Percentiles rank a stretch among this genome's conserved stretches.
phyloP scores from a whole-genome alignment of 805 yeast genomes.

The baker's yeast (Saccharomyces cerevisiae) region DNA sequence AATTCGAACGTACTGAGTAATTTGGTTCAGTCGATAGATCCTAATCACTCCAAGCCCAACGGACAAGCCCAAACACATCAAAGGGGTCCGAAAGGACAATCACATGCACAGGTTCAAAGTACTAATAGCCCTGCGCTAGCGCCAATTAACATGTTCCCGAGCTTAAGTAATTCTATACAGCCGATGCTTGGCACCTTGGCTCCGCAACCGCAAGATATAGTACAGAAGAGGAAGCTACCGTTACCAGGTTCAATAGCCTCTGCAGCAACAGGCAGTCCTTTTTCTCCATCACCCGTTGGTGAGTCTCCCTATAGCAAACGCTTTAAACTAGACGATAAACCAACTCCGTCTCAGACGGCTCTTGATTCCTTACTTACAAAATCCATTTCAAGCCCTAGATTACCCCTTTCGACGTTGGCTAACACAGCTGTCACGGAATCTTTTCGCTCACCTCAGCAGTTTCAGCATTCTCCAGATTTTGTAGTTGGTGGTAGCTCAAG shows the following conservation, averaged over 20 bases:
- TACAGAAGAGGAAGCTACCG: constrained; percentile 6
- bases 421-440: neutral
- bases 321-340: constrained; percentile 18
- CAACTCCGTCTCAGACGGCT: constrained; percentile 27
- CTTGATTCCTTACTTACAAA: constrained; percentile 25
- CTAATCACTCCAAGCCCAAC: neutral
- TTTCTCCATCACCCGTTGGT: constrained; percentile 14
- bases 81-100: neutral
- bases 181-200: neutral
- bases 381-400: constrained; percentile 18
- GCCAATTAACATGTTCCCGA: constrained; percentile 11
- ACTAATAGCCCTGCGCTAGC: constrained; percentile 12
- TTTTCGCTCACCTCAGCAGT: neutral
- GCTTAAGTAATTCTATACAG: neutral
- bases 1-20: constrained; percentile 15
- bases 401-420: constrained; percentile 1
- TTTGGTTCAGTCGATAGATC: constrained; percentile 15
- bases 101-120: constrained; percentile 2
- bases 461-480: neutral
- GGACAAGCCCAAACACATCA: neutral
- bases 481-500: neutral
- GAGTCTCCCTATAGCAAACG: constrained; percentile 20
- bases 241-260: constrained; percentile 2
- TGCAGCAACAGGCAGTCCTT: constrained; percentile 7
- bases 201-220: neutral